Evolutionary conservation across 129 eudicot genomes (phyloP), one percentile per base, ranked within the genome.

Genomic region (Flaveria trinervia): DNA sequence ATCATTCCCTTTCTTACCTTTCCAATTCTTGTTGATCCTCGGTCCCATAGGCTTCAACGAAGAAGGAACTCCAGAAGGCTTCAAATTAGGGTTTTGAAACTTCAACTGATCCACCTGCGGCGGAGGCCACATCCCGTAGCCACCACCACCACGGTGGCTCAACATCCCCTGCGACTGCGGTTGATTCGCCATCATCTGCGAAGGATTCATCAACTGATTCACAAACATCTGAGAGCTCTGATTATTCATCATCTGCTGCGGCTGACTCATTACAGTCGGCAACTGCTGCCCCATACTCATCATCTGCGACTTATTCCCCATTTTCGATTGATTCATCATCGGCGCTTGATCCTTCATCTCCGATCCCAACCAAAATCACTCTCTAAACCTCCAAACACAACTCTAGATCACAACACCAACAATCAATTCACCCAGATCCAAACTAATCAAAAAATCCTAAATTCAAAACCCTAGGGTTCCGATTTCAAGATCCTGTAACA

Each of bases 71-170:
- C 75, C 85, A 0, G 84, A 66, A 26, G 71, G 80, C 50, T 77
- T 71, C 81, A 71, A 56, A 45, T 81, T 89, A 41, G 80, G 84
- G 84, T 84, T 86, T 68, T 80, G 92, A 48, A 79, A 85, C 62
- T 83, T 86, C 15, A 81, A 33, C 28, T 72, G 85, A 15, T 86
- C 80, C 70, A 71, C 75, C 23, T 65, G 71, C 5, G 84, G 89
- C 9, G 88, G 91, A 1, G 84, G 85, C 98, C 96, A 92, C 88
- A 86, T 88, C 3, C 96, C 93, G 43, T 92, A 92, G 62, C 82
- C 81, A 22, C 81, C 66, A 16, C 81, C 82, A 9, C 81, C 82
- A 10, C 70, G 82, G 80, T 84, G 86, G 68, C 70, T 84, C 68
- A 83, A 74, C 89, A 88, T 77, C 17, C 80, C 89, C 71, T 77